phyloP scores from a whole-genome alignment of 129 eudicot genomes.

The Pulicaria dysenterica region DNA sequence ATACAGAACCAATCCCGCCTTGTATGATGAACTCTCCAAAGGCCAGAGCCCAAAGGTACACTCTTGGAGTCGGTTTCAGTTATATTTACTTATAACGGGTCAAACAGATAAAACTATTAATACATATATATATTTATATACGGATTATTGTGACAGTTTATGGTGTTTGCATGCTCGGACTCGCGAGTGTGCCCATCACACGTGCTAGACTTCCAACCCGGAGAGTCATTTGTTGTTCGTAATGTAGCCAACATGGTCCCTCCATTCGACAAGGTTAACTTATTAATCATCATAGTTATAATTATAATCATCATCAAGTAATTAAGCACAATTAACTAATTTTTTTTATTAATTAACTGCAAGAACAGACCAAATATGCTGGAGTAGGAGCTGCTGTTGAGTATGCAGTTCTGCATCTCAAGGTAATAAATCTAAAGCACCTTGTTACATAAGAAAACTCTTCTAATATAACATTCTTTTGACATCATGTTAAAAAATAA shows the following conservation, averaged over 20 bases:
- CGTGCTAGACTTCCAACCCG: slow-evolving; percentile 79
- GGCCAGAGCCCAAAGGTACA: slow-evolving; percentile 97
- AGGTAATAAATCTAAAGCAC: slow-evolving; percentile 48
- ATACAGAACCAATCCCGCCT: slow-evolving; percentile 78
- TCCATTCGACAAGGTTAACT: slow-evolving; percentile 68
- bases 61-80: no score
- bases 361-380: slow-evolving; percentile 58
- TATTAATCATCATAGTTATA: slow-evolving; percentile 1
- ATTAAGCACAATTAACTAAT: neutral
- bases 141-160: slow-evolving; percentile 48
- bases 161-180: slow-evolving; percentile 97
- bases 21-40: slow-evolving; percentile 75
- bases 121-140: neutral
- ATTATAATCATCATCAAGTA: slow-evolving; percentile 3
- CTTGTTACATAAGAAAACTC: neutral
- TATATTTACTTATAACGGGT: neutral
- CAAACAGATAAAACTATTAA: neutral
- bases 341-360: slow-evolving; percentile 1
- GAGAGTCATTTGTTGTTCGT: slow-evolving; percentile 92
- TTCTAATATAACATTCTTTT: neutral
- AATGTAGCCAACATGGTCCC: slow-evolving; percentile 97
- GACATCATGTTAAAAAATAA: neutral
- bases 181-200: slow-evolving; percentile 98
- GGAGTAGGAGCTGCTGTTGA: slow-evolving; percentile 95
- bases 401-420: slow-evolving; percentile 96